These are phyloP conservation scores for Aspergillus sclerotioniger DNA, from an alignment of 495 filamentous ascomycete species.

Conservation along the genomic window DNA sequence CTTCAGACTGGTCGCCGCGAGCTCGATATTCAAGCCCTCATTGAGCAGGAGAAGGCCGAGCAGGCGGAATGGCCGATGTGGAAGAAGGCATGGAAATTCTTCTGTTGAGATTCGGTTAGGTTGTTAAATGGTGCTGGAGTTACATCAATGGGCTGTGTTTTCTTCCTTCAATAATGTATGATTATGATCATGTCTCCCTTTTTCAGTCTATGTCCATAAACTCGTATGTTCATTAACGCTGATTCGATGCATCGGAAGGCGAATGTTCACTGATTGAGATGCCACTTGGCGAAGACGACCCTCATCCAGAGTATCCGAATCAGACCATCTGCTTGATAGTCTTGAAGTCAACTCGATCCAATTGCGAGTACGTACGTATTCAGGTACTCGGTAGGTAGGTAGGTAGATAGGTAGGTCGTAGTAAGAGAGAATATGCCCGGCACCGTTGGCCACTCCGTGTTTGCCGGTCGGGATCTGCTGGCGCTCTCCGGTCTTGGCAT, in stretches of 20 bases:
- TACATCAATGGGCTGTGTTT: background rate
- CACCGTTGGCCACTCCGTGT: no score
- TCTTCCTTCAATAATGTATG: slow-evolving; percentile 1
- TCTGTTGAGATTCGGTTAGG: slow-evolving; percentile 41
- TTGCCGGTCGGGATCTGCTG: background rate
- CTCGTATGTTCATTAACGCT: background rate
- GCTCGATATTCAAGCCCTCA: slow-evolving; percentile 69
- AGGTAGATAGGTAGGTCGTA: no score
- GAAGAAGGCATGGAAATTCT: slow-evolving; percentile 70
- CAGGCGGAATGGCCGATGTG: slow-evolving; percentile 70
- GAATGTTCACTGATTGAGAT: background rate
- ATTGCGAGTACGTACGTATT: no score
- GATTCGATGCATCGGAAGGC: background rate
- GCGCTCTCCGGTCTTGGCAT: slow-evolving; percentile 11
- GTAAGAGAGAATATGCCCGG: no score
- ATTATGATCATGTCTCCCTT: slow-evolving; percentile 1
- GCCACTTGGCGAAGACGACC: background rate
- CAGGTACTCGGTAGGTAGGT: no score
- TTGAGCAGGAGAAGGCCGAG: slow-evolving; percentile 76
- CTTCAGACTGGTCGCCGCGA: slow-evolving; percentile 86
- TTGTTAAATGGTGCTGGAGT: background rate
- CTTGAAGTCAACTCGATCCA: no score
- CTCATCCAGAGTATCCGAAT: no score
- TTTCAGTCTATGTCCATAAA: background rate
- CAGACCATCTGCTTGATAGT: no score